phyloP scores from a whole-genome alignment of 306 rosid species.

The Vigna unguiculata region DNA sequence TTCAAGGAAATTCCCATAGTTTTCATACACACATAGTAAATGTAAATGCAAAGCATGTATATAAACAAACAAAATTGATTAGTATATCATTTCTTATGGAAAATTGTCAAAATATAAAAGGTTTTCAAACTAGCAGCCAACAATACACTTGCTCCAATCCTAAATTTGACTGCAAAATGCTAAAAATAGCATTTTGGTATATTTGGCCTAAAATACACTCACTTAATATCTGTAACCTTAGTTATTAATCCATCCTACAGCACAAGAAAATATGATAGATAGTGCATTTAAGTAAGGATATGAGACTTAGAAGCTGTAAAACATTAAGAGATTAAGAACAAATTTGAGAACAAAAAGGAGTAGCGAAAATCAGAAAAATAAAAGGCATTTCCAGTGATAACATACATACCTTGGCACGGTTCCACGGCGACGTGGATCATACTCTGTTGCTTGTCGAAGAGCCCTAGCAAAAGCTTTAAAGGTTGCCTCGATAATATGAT shows the following conservation, averaged over 20 bases:
- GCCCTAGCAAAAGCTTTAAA: constrained; percentile 99
- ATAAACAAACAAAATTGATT: constrained; percentile 6
- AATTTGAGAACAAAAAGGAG: too few species aligned
- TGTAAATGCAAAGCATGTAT: background rate
- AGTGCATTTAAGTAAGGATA: too few species aligned
- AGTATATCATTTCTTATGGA: background rate
- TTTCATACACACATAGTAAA: background rate
- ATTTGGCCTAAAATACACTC: too few species aligned
- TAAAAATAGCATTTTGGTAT: too few species aligned
- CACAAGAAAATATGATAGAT: too few species aligned
- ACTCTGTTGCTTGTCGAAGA: constrained; percentile 88
- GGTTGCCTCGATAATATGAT: constrained; percentile 96
- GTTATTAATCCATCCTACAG: too few species aligned
- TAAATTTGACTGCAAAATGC: too few species aligned
- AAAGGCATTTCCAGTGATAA: too few species aligned
- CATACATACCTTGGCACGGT: constrained; percentile 77
- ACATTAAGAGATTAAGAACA: too few species aligned
- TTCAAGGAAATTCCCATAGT: background rate
- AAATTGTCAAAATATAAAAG: too few species aligned
- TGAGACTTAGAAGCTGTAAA: too few species aligned
- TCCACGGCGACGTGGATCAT: constrained; percentile 82
- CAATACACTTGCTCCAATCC: background rate
- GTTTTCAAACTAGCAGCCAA: background rate
- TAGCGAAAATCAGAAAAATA: background rate
- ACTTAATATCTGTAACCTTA: too few species aligned